These are phyloP conservation scores for Chaetomium tenue DNA, from an alignment of 495 filamentous ascomycete species.

Conservation along the genomic window DNA sequence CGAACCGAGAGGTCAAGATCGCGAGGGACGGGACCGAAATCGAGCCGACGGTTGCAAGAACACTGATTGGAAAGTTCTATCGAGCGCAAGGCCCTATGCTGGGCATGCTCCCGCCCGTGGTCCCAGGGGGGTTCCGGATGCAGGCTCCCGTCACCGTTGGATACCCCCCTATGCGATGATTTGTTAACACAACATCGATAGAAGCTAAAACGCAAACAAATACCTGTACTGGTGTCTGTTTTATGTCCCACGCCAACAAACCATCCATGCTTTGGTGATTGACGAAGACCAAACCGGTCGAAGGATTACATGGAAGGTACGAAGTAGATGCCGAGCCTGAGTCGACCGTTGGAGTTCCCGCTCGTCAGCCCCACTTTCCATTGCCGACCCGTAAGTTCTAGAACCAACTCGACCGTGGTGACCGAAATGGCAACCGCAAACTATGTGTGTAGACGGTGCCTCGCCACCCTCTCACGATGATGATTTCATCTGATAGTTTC, in stretches of 20 bases:
- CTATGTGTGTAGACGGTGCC: too few species aligned
- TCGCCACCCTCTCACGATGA: too few species aligned
- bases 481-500: too few species aligned
- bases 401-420: too few species aligned
- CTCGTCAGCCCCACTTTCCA: neutral
- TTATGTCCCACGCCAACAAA: too few species aligned
- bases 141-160: constrained; percentile 18
- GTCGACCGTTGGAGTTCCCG: neutral
- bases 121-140: constrained; percentile 9
- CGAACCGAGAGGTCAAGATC: constrained; percentile 94
- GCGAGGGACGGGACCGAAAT: constrained; percentile 94
- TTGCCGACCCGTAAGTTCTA: too few species aligned
- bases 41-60: constrained; percentile 76
- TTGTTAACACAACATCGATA: neutral
- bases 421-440: too few species aligned
- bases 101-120: constrained; percentile 22
- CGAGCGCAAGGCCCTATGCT: constrained; percentile 46
- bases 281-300: too few species aligned
- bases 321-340: too few species aligned
- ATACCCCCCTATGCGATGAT: constrained; percentile 22
- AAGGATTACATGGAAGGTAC: too few species aligned
- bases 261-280: too few species aligned
- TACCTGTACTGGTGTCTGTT: too few species aligned
- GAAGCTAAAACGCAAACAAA: neutral
- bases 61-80: constrained; percentile 77